phyloP scores from a whole-genome alignment of 192 early-diverging fungal genomes.

The Backusella luteola region DNA sequence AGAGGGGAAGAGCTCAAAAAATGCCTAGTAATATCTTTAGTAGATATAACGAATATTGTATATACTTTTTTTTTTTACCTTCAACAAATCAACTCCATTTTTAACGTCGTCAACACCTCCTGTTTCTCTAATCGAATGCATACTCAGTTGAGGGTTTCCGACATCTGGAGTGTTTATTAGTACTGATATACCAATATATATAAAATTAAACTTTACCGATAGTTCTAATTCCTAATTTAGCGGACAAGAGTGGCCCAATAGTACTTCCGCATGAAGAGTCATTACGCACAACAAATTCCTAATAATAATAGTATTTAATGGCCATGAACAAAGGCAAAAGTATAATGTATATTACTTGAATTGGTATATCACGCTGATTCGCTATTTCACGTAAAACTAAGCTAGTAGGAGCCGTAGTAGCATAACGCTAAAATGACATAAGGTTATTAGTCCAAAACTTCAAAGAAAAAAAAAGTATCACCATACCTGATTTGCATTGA shows the following conservation, averaged over 20 bases:
- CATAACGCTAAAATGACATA: slow-evolving; percentile 53
- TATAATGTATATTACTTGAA: slow-evolving; percentile 55
- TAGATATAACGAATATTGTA: background rate
- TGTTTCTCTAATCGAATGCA: slow-evolving; percentile 97
- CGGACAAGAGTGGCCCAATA: slow-evolving; percentile 94
- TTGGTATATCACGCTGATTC: slow-evolving; percentile 66
- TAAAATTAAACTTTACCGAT: slow-evolving; percentile 58
- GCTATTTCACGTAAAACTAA: slow-evolving; percentile 77
- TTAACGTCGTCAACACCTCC: slow-evolving; percentile 89
- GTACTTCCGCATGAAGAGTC: slow-evolving; percentile 95
- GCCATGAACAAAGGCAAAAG: background rate
- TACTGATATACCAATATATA: too few relatives aligned
- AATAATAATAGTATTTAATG: background rate
- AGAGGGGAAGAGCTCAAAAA: slow-evolving; percentile 27
- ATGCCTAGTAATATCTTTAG: slow-evolving; percentile 8
- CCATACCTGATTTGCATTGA: slow-evolving; percentile 90
- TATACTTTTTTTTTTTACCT: slow-evolving; percentile 41
- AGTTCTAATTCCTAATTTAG: slow-evolving; percentile 93
- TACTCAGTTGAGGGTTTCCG: slow-evolving; percentile 93
- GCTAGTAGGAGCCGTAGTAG: slow-evolving; percentile 73
- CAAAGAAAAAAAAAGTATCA: background rate
- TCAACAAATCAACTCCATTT: slow-evolving; percentile 82
- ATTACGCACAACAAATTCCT: slow-evolving; percentile 86
- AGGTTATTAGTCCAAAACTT: background rate
- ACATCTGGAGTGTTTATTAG: slow-evolving; percentile 58